Evolutionary conservation across 441 rosid species (phyloP), one percentile per base, ranked within the genome.

Genomic region (Gossypium trilobum): DNA sequence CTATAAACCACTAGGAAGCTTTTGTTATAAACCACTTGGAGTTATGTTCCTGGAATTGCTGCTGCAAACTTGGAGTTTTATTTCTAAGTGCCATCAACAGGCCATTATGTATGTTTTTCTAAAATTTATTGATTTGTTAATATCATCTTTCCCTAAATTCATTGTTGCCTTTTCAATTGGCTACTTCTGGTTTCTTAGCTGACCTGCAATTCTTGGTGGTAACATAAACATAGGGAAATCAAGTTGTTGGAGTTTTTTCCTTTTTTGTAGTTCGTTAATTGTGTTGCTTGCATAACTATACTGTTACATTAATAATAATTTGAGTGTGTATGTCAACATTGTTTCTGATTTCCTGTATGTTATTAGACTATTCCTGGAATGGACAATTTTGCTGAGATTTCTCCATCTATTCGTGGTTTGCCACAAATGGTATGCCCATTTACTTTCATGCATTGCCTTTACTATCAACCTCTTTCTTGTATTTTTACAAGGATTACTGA

Each of bases 341-440:
- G 9, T 72, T 68, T 46, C 14, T 77, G 60, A 65, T 72, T 76
- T 60, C 46, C 33, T 72, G 54, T 48, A 36, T 75, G 10, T 56
- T 68, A 44, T 55, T 84, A 95, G 99, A 91, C 94, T 68, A 95
- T 95, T 75, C 94, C 94, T 76, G 98, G 98, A n/a, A 84, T 89
- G 89, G 98, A 91, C 78, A 86, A 73, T 76, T 86, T 74, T 56
- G 77, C 89, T 19, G 98, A 93, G 75, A 72, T 88, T 81, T 66
- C 81, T 76, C 76, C 88, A 55, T 84, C 86, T 66, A 75, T 75
- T 78, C 95, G 97, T 80, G 99, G 97, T 25, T 86, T 93, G 85
- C 94, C 98, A 20, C 98, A 95, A 77, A 89, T 95, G 97, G 99
- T 93, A 82, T 75, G 75, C 75, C 75, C 73, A 19, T 77, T 61